Base-by-base conservation (phyloP, 768 basidiomycete species). In the Coprinopsis cinerea region DNA sequence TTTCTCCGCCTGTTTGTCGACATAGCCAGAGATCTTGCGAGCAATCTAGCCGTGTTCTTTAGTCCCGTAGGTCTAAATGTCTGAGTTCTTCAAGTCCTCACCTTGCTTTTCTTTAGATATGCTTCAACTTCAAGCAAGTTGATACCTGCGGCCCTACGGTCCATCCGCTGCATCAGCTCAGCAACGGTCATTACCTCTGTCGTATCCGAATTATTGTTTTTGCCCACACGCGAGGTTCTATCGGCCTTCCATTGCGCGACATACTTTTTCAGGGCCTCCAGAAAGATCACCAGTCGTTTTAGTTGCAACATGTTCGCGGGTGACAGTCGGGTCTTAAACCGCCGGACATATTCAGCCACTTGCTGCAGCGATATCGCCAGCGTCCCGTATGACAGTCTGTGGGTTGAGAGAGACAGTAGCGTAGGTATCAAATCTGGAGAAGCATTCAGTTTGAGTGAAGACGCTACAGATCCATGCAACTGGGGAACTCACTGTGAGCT, bases 51-150 rank as follows among this genome's bases (percentile, higher is more conserved):
- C 27, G 14, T n/a, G 6, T n/a, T 25, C 4, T 4, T 45, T 28
- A 28, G 25, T 9, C 11, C 11, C 20, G n/a, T 14, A 52, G 2
- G 28, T 4, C 14, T 48, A 15, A 37, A 32, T 14, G n/a, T 48
- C 26, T 18, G 39, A 13, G 9, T 30, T 40, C 1, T 3, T 22
- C n/a, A 67, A 67, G 14, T 18, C 13, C 61, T 68, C 68, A 76
- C 91, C 76, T 93, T 95, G 64, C 92, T 94, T 53, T 71, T 77
- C 61, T 77, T 83, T 48, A 97, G 67, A 67, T 96, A 97, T 9
- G 67, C 65, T 55, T 86, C 87, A 18, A 96, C 76, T 62, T 92
- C 90, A 47, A 94, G 68, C 28, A 95, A 64, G 61, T 96, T 95
- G 56, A 94, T 78, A 7, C 83, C 86, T 45, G 78, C 77, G 22